phyloP scores from a whole-genome alignment of 2,329 filamentous ascomycete genomes.

The Colletotrichum phormii region DNA sequence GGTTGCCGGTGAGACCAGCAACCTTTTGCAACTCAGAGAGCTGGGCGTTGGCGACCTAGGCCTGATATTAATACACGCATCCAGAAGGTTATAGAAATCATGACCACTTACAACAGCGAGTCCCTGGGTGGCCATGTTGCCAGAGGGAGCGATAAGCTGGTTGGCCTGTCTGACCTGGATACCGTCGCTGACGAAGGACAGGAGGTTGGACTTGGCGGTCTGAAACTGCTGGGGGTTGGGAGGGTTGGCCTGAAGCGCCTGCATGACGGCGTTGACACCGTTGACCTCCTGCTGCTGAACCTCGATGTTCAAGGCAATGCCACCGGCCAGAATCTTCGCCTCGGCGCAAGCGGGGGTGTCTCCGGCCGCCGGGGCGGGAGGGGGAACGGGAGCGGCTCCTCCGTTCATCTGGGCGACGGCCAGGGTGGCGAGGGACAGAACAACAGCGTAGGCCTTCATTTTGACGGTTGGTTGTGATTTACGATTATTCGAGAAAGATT shows the following conservation, averaged over 20 bases:
- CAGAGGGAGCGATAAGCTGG: conserved; percentile 32
- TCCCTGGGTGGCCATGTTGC: conserved; percentile 23
- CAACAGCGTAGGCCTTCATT: conserved; percentile 32
- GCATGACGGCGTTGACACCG: conserved; percentile 21
- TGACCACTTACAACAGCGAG: conserved; percentile 25
- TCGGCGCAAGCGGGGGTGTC: conserved; percentile 34
- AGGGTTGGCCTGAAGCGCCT: conserved; percentile 29
- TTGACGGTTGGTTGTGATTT: neutral
- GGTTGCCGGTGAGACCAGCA: conserved; percentile 30
- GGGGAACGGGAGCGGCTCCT: neutral
- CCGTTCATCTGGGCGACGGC: conserved; percentile 5
- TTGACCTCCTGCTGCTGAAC: conserved; percentile 34
- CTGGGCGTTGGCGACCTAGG: conserved; percentile 32
- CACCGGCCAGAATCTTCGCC: conserved; percentile 34
- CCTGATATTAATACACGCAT: neutral
- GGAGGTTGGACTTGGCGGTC: conserved; percentile 35
- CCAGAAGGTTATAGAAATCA: rapidly evolving
- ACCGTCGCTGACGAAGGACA: conserved; percentile 34
- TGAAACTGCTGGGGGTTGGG: conserved; percentile 34
- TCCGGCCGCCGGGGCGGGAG: conserved; percentile 12
- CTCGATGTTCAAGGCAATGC: conserved; percentile 34
- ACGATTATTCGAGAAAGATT: conserved; percentile 19
- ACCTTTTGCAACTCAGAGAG: conserved; percentile 32
- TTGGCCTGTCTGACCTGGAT: conserved; percentile 35
- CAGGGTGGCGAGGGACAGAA: conserved; percentile 28